Evolutionary conservation across 306 rosid species (phyloP), one percentile per base, ranked within the genome.

Genomic region (Lathyrus oleraceus): DNA sequence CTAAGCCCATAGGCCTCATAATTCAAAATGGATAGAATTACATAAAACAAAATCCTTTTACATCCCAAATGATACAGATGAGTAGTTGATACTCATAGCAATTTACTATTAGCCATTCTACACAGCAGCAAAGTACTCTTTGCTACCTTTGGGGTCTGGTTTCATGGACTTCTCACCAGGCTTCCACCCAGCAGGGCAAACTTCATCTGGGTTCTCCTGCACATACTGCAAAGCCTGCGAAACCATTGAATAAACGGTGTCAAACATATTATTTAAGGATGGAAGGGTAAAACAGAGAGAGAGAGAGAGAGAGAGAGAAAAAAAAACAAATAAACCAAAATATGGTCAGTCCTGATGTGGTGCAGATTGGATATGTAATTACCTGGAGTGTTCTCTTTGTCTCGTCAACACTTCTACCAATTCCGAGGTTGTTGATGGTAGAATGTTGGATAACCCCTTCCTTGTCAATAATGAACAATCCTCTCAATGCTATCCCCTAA

Each of bases 151-250:
- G 42, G 97, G 99, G 81, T 94, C 99, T 54, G 99, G 97, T 83
- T 94, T 94, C 99, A 94, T 94, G 73, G 97, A 94, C 81, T 94
- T 94, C 86, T 94, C 99, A 66, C 99, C 99, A 43, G 99, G 99
- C 84, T 88, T 94, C 99, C 99, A 94, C 71, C 99, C 99, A 54
- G 98, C 98, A 2, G 98, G 98, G 89, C 98, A 94, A 74, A 90
- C 98, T 77, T 94, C 98, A 64, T 94, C 97, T 0, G 96, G 97
- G 83, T 94, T 94, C 63, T 91, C 97, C 88, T 90, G 99, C 69
- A 91, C 97, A 57, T 83, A 94, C 80, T 88, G 97, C 86, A 94
- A 76, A 61, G 99, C 97, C 99, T 94, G 91, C 87, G 69, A 65
- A 38, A 64, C 62, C 70, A 70, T 52, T 21, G 44, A 23, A 65